Percentiles rank a stretch among this genome's conserved stretches.
phyloP scores from a whole-genome alignment of 192 early-diverging fungal genomes.

The Coemansia nantahalensis region DNA sequence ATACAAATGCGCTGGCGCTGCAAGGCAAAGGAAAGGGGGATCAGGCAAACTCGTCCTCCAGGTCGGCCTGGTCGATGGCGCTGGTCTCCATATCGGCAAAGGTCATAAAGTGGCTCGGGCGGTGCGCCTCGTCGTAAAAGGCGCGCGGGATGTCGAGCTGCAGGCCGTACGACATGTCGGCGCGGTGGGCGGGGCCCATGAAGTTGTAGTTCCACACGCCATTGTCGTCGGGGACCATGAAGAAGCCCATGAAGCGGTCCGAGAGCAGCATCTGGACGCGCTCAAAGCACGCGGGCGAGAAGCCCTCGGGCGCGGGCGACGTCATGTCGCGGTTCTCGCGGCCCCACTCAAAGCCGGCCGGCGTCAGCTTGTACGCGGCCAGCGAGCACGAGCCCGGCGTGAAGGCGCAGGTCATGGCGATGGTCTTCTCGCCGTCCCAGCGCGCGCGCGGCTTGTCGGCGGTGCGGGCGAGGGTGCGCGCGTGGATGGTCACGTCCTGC shows the following conservation, averaged over 20 bases:
- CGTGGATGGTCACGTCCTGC: constrained; percentile 88
- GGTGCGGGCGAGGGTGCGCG: constrained; percentile 84
- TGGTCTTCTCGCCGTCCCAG: constrained; percentile 96
- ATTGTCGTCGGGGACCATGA: constrained; percentile 94
- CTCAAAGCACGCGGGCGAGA: constrained; percentile 85
- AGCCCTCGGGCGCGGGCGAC: constrained; percentile 79
- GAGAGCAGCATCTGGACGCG: constrained; percentile 96
- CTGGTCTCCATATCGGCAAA: constrained; percentile 68
- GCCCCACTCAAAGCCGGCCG: constrained; percentile 97
- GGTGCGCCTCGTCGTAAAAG: constrained; percentile 96
- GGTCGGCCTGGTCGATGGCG: constrained; percentile 33
- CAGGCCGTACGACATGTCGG: constrained; percentile 90
- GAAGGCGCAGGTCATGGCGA: constrained; percentile 93
- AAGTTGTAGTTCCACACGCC: constrained; percentile 99
- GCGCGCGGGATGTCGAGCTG: constrained; percentile 91
- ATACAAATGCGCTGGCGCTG: too few species aligned
- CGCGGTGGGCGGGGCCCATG: constrained; percentile 90
- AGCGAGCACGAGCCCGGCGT: constrained; percentile 97
- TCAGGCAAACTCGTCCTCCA: constrained; percentile 53
- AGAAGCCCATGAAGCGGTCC: constrained; percentile 96
- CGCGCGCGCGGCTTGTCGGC: constrained; percentile 57
- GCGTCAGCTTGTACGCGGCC: constrained; percentile 93
- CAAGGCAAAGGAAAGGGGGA: neutral
- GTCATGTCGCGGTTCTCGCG: constrained; percentile 84
- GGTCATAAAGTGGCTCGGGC: constrained; percentile 94